Evolutionary conservation across 2,329 filamentous ascomycete species (phyloP), one percentile per base, ranked within the genome.

Genomic region (Clarireedia homoeocarpa): DNA sequence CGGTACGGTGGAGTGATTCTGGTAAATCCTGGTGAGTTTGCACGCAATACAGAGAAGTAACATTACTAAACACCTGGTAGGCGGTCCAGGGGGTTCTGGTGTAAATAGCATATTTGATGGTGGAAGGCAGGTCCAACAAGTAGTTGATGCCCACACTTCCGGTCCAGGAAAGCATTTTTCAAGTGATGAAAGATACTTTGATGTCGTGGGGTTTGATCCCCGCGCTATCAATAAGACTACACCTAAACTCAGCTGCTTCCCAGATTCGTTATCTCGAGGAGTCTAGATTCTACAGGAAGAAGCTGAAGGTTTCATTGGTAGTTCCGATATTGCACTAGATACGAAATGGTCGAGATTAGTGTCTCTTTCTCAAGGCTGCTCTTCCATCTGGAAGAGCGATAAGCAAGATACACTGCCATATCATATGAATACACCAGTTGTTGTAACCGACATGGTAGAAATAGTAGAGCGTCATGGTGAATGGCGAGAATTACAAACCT

Each of bases 401-500:
- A 59, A 62, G n/a, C 61, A 62, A 23, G 57, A 58, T 12, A 65
- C 62, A 42, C 63, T 66, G 15, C 56, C 64, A 1, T 53, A 53
- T 26, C 75, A 74, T 61, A 66, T 76, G 49, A 73, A 71, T n/a
- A 78, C 77, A 0, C 72, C 75, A 1, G 72, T 71, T 20, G 74
- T 76, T 2, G 76, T 74, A 3, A 66, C 72, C 39, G 76, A 80
- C 57, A 77, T 79, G 74, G 65, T 79, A 5, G 71, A 73, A 46
- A 71, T 79, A 42, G 67, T 74, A 10, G 76, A 79, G 58, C 68
- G 62, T 27, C 69, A 75, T 45, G 73, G 69, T 10, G 67, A 72
- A 27, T 74, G 68, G 63, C 57, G 68, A 36, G 65, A 63, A 10
- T 42, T 55, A 9, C 61, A 69, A 57, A 63, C 60, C 2, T 49